These are phyloP conservation scores for Phymatotrichopsis omnivora DNA, from an alignment of 2,329 filamentous ascomycete species.

Conservation along the genomic window DNA sequence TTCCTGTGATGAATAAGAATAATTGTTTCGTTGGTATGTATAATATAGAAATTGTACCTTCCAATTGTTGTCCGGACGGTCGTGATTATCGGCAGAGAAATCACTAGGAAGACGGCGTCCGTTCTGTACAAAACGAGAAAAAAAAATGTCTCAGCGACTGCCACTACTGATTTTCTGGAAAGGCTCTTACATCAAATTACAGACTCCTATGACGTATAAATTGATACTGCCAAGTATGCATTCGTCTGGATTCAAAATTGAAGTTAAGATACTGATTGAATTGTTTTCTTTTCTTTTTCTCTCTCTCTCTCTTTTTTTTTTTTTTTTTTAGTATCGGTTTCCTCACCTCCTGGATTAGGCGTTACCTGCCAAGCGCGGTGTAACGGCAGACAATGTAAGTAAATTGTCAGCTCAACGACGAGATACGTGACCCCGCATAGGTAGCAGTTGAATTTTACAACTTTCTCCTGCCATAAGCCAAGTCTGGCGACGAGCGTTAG, in stretches of 20 bases:
- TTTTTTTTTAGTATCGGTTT: too few relatives aligned
- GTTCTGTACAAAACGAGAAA: neutral
- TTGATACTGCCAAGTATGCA: too few relatives aligned
- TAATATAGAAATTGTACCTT: too few relatives aligned
- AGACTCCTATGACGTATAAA: too few relatives aligned
- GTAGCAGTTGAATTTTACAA: neutral
- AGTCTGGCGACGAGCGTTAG: neutral
- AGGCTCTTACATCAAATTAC: too few relatives aligned
- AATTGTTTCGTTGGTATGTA: neutral
- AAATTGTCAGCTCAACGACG: conserved; percentile 42
- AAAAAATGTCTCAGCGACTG: neutral
- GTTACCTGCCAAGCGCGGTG: conserved; percentile 49
- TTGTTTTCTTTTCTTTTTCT: too few relatives aligned
- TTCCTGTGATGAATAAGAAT: conserved; percentile 35
- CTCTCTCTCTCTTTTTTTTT: too few relatives aligned
- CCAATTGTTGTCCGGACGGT: too few relatives aligned
- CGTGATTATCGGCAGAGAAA: conserved; percentile 13
- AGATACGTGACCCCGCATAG: conserved; percentile 39
- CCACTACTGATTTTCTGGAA: too few relatives aligned
- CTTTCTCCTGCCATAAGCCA: neutral
- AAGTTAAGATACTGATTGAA: too few relatives aligned
- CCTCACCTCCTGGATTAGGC: conserved; percentile 47
- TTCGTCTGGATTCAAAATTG: too few relatives aligned
- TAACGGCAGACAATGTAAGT: conserved; percentile 45
- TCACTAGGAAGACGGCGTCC: conserved; percentile 17